Conservation (phyloP, 805 yeast genomes). For the Blastobotrys mokoenaii region DNA sequence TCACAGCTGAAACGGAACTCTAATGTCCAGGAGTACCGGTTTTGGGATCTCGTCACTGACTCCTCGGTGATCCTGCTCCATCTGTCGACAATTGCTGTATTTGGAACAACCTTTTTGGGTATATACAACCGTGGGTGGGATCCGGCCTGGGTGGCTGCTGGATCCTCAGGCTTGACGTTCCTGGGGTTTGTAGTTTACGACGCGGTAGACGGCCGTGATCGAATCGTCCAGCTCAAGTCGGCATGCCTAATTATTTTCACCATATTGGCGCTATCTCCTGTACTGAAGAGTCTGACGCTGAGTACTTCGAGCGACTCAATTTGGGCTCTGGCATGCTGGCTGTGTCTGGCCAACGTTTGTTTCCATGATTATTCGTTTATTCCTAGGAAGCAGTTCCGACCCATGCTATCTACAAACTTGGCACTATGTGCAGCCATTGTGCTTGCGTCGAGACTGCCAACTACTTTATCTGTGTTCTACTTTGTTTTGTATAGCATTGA, state of each 20-base stretch:
- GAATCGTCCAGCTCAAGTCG: conserved; percentile 44
- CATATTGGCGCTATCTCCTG: conserved; percentile 76
- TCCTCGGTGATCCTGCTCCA: conserved; percentile 62
- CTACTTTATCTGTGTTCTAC: conserved; percentile 72
- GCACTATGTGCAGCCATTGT: conserved; percentile 82
- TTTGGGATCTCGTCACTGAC: conserved; percentile 57
- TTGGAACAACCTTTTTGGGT: conserved; percentile 61
- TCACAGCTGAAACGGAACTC: conserved; percentile 70
- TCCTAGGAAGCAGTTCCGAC: conserved; percentile 29
- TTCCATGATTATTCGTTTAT: conserved; percentile 61
- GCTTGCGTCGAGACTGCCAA: conserved; percentile 73
- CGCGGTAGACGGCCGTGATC: not conserved
- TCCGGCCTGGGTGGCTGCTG: conserved; percentile 25
- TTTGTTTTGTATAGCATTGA: conserved; percentile 70
- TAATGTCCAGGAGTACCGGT: conserved; percentile 61
- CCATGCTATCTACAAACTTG: conserved; percentile 69
- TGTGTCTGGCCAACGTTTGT: conserved; percentile 58
- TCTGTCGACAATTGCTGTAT: conserved; percentile 52
- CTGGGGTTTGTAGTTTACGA: conserved; percentile 18
- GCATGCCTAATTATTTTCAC: conserved; percentile 60
- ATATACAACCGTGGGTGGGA: conserved; percentile 26
- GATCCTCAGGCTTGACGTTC: conserved; percentile 22
- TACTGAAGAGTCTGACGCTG: conserved; percentile 75
- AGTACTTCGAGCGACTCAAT: conserved; percentile 91
- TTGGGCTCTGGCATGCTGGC: conserved; percentile 84